Evolutionary conservation across 78 protist genomes (phyloP).

Genomic region (Protostelium mycophagum): DNA sequence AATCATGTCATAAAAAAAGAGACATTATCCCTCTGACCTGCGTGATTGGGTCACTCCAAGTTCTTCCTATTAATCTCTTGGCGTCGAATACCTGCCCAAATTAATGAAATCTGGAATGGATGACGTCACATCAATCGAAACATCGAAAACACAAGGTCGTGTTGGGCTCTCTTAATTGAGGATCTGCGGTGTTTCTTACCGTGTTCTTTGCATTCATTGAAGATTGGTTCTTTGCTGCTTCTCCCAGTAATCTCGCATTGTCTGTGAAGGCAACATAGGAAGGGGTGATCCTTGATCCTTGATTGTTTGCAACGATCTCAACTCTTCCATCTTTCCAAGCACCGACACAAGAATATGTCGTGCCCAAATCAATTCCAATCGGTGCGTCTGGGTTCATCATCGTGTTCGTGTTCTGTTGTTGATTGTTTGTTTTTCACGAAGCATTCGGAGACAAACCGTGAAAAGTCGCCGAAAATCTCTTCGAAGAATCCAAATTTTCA

Average conservation of each 20-base stretch:
- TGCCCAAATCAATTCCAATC: conserved; percentile 96
- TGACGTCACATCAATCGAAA: too few relatives aligned
- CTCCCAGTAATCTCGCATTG: conserved; percentile 91
- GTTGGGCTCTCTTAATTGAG: too few relatives aligned
- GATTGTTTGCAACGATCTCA: conserved; percentile 88
- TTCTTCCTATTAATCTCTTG: conserved; percentile 97
- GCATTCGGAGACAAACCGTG: too few relatives aligned
- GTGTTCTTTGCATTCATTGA: conserved; percentile 97
- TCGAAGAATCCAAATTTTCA: too few relatives aligned
- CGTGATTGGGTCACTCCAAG: conserved; percentile 68
- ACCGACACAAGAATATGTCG: conserved; percentile 91
- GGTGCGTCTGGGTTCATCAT: neutral
- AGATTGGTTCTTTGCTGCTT: conserved; percentile 87
- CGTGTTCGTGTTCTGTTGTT: neutral
- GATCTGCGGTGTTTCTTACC: conserved; percentile 31
- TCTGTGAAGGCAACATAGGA: conserved; percentile 92
- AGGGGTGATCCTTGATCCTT: conserved; percentile 93
- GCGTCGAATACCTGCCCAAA: conserved; percentile 75
- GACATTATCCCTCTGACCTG: too few relatives aligned
- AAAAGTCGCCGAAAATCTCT: too few relatives aligned
- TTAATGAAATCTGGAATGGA: conserved; percentile 56
- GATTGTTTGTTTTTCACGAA: too few relatives aligned
- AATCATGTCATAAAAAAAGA: too few relatives aligned
- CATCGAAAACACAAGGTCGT: too few relatives aligned
- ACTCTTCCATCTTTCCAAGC: conserved; percentile 74